These are phyloP conservation scores for Gillenia trifoliata DNA, from an alignment of 306 rosid genomes.

Conservation along the genomic window DNA sequence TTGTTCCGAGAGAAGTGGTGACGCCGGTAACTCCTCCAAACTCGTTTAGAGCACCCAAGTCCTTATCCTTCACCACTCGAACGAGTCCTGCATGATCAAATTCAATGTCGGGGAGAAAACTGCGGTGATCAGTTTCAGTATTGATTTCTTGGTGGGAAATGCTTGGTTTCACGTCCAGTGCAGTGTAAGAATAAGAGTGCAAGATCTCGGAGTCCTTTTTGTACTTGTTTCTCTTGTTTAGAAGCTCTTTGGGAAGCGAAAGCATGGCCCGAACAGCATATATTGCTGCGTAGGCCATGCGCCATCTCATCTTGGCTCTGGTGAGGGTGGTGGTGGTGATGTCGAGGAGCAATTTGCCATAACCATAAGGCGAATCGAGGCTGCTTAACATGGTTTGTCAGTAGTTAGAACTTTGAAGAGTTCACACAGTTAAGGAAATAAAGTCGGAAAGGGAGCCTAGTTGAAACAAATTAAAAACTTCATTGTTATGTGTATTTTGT, in stretches of 20 bases:
- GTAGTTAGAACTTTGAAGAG: neutral
- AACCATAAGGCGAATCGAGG: neutral
- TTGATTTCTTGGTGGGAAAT: neutral
- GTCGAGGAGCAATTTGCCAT: neutral
- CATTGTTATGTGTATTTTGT: neutral
- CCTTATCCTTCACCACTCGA: constrained; percentile 48
- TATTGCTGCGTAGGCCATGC: constrained; percentile 51
- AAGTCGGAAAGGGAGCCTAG: neutral
- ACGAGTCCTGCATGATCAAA: constrained; percentile 30
- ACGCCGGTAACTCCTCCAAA: constrained; percentile 47
- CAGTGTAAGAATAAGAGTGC: constrained; percentile 17
- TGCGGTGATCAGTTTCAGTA: neutral
- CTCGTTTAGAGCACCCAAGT: constrained; percentile 12
- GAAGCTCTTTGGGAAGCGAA: constrained; percentile 37
- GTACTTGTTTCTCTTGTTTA: constrained; percentile 27
- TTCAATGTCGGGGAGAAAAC: neutral
- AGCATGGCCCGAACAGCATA: constrained; percentile 49
- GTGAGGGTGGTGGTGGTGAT: constrained; percentile 12
- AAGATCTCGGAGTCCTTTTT: constrained; percentile 21
- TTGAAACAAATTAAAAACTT: neutral
- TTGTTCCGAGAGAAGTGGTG: constrained; percentile 33
- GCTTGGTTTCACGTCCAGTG: constrained; percentile 2
- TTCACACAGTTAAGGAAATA: neutral
- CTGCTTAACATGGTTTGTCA: constrained; percentile 5
- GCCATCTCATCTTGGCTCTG: constrained; percentile 55